phyloP scores from a whole-genome alignment of 2,329 filamentous ascomycete genomes.

The Phialemoniopsis sp. region DNA sequence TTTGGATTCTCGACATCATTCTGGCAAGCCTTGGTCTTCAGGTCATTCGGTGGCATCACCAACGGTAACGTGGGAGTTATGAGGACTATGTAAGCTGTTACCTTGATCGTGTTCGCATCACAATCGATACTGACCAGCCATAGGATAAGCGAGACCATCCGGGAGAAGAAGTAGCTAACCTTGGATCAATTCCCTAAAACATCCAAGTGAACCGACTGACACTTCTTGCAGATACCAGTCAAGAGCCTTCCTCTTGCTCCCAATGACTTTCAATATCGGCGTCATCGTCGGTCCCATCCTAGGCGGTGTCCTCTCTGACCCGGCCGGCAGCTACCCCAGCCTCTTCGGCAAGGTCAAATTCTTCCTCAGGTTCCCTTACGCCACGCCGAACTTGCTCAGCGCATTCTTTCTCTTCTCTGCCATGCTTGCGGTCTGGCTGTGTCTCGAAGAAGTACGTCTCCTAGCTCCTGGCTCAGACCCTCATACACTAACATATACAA shows the following conservation, averaged over 20 bases:
- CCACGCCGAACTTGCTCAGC: conserved; percentile 49
- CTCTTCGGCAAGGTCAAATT: conserved; percentile 42
- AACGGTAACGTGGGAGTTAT: conserved; percentile 75
- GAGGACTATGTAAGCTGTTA: conserved; percentile 58
- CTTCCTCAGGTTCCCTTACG: conserved; percentile 47
- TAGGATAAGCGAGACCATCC: conserved; percentile 39
- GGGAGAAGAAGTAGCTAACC: conserved; percentile 33
- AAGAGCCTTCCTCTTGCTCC: conserved; percentile 36
- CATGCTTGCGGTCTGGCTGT: conserved; percentile 40
- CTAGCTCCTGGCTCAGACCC: no score
- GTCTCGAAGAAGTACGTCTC: conserved; percentile 41
- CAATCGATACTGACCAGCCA: conserved; percentile 3
- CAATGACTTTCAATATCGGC: conserved; percentile 70
- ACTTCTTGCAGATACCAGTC: conserved; percentile 29
- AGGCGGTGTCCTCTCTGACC: conserved; percentile 40
- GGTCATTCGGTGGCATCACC: conserved; percentile 60
- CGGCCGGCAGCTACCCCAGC: conserved; percentile 33
- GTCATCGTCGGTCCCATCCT: conserved; percentile 55
- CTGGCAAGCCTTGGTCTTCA: conserved; percentile 55
- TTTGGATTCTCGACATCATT: conserved; percentile 69
- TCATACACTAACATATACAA: no score
- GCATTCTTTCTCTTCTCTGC: conserved; percentile 40
- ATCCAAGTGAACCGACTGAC: conserved; percentile 3
- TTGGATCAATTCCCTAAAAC: not conserved
- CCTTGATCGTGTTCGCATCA: not conserved